Base-by-base conservation (phyloP, 1,139 yeast species). In the Scheffersomyces insectosa region DNA sequence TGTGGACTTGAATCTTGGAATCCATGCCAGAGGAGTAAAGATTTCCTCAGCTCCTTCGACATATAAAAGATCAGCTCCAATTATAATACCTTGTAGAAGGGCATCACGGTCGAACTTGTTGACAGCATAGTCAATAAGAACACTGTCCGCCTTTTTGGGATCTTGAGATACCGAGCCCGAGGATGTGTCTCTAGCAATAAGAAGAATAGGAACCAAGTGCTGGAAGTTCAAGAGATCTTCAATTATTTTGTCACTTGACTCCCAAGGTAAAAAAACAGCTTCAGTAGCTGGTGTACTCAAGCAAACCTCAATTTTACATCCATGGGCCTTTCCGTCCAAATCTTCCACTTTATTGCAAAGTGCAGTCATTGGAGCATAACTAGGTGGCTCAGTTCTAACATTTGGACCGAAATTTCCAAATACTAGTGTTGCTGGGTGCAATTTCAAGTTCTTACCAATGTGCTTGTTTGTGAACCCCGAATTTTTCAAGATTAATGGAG, bases 321-420 rank as follows among this genome's bases (percentile, higher is more conserved):
- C 86, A 54, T 80, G 83, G 3, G 71, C 79, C 47, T 71, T 63
- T 2, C 84, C 84, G 54, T 80, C 85, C 31, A 78, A 51, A 49
- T 80, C 80, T 43, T 72, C 82, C 25, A 63, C 71, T 54, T 77
- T 71, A 12, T 72, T 67, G 55, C 79, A 69, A 1, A 79, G 81
- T 0, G 80, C 54, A 0, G 85, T 78, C 74, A 80, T 66, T 42
- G 80, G 79, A 1, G 83, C 64, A 38, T 72, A 65, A 23, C 69
- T 57, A 47, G 60, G 63, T 8, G 81, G 72, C 33, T 71, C 62
- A 2, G 70, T 61, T 10, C 59, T 58, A 8, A 60, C 60, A 0
- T 66, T 70, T 15, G 49, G 49, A 9, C 72, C 73, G 52, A 70
- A 77, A 45, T 72, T 75, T 0, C 81, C 85, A 44, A 62, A 56